A percentile compares a stretch with the other conserved stretches of the same genome.
These are phyloP conservation scores for Quercus glauca DNA, from an alignment of 306 rosid genomes.

Conservation along the genomic window DNA sequence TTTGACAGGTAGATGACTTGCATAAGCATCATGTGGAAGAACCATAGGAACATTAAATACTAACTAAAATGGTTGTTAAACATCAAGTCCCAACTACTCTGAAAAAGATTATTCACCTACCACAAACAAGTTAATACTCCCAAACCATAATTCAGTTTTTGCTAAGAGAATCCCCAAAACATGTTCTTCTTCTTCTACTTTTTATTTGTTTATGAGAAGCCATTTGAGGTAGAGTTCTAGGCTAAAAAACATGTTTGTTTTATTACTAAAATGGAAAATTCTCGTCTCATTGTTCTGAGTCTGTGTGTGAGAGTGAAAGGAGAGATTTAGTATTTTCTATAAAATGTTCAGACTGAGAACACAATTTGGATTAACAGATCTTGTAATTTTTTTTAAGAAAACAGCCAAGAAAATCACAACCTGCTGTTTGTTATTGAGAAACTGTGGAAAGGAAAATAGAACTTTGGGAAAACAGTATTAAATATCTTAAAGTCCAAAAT, in stretches of 20 bases:
- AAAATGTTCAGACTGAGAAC: too few species aligned
- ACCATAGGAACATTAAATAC: too few species aligned
- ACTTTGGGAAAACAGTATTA: too few species aligned
- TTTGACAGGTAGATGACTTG: too few species aligned
- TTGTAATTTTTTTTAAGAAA: background rate
- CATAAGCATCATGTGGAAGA: too few species aligned
- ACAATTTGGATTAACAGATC: constrained; percentile 18
- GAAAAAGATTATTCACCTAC: background rate
- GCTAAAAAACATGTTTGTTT: background rate
- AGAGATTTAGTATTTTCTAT: background rate
- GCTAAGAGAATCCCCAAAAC: background rate
- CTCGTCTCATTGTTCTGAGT: background rate
- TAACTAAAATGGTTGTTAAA: too few species aligned
- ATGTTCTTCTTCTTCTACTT: too few species aligned
- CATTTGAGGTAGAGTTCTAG: too few species aligned
- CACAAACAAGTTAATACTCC: background rate
- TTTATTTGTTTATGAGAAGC: too few species aligned
- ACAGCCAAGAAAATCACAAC: background rate
- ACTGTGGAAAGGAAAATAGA: background rate
- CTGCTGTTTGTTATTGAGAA: background rate
- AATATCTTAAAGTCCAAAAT: too few species aligned
- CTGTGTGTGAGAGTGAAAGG: background rate
- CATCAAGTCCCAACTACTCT: too few species aligned
- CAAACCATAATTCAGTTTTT: background rate
- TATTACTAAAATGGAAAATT: background rate